Evolutionary conservation across 306 rosid genomes (phyloP).

Genomic region (Gastrolobium villosum): DNA sequence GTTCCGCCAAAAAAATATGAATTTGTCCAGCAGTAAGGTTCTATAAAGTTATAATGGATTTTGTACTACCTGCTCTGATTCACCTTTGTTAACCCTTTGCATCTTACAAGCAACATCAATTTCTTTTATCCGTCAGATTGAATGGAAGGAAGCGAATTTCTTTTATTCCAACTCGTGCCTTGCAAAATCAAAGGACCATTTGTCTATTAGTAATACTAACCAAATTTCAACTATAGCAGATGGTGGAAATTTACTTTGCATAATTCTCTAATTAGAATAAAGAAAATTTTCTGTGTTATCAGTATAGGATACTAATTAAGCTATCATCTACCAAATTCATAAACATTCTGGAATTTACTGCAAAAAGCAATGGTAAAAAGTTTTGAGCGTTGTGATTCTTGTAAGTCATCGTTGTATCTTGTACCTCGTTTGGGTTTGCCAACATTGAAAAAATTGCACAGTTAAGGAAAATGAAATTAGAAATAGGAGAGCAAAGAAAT

Average conservation of each 20-base stretch:
- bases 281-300: not conserved
- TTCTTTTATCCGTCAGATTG: too few species aligned
- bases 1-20: too few species aligned
- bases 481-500: too few species aligned
- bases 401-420: conserved; percentile 8
- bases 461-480: conserved; percentile 34
- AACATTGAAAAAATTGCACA: conserved; percentile 65
- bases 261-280: not conserved
- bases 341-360: not conserved
- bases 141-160: too few species aligned
- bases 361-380: not conserved
- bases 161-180: too few species aligned
- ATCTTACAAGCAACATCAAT: too few species aligned
- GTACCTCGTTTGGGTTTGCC: conserved; percentile 65
- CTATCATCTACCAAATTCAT: not conserved
- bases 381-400: not conserved
- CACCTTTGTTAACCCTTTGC: too few species aligned
- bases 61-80: too few species aligned
- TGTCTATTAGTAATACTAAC: not conserved
- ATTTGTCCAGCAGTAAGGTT: too few species aligned
- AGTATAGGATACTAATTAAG: not conserved
- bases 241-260: not conserved
- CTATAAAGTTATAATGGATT: too few species aligned
- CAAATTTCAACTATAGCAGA: not conserved
- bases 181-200: too few species aligned